Base-by-base conservation (phyloP, 2,329 filamentous ascomycete genomes). In the Chrysoporthe puriensis region DNA sequence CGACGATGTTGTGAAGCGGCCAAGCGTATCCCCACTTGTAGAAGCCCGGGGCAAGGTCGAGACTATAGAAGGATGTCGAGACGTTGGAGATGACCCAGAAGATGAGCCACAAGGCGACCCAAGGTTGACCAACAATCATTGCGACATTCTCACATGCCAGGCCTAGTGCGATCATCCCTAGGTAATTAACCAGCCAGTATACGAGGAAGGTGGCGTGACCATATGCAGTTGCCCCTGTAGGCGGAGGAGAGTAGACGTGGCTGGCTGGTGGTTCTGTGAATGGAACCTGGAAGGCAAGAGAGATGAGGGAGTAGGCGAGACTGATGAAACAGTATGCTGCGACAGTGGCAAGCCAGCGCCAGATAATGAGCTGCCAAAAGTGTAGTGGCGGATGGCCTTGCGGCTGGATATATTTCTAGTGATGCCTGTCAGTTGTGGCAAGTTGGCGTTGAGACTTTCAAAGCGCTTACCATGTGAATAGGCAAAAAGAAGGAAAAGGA, bases 51-150 rank as follows among this genome's bases (percentile, higher is more conserved):
- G 85, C 83, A 34, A 91, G 77, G 36, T 87, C 85, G 56, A 90
- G 78, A 4, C 85, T 77, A 74, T 90, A 87, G 72, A 91, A 89
- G 0, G 82, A 78, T 0, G 86, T 89, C 0, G 82, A 79, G 0
- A 90, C 86, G 72, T 91, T 91, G 7, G 86, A 84, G 66, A 91
- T 88, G 54, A 90, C 86, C 88, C 87, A 90, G 72, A 89, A 90
- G 66, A 90, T 89, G 1, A 91, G 77, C 83, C 88, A 91, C 0
- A 89, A 74, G 0, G 86, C 83, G 2, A 74, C 75, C 87, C 87
- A 90, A 0, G 86, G 88, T 71, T 85, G 80, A 0, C 86, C 87
- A 4, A 90, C 78, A 1, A 90, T 72, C 85, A 89, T 90, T 0
- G 85, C 85, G 40, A 88, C 83, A 72, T 90, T 90, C 77, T 91